Evolutionary conservation across 345 rosid species (phyloP).

Genomic region (Brassica incana): DNA sequence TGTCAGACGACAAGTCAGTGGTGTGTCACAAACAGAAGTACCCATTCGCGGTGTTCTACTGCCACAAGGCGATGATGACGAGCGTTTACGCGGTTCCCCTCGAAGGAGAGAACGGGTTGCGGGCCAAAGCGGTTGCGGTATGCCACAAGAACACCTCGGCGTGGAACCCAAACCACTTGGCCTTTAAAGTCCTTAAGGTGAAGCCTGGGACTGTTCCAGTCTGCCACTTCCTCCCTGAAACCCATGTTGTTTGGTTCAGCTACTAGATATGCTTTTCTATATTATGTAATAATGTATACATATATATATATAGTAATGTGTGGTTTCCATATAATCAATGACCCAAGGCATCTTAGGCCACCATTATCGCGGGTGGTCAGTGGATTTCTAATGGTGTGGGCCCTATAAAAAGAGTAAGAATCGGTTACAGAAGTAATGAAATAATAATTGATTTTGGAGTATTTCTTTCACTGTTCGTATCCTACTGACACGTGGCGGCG

Average conservation of each 20-base stretch:
- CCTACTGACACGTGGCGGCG: too few species aligned
- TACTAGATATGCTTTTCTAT: slow-evolving; percentile 33
- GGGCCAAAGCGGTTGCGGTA: slow-evolving; percentile 67
- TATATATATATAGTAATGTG: slow-evolving; percentile 22
- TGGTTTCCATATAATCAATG: too few species aligned
- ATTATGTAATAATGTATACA: slow-evolving; percentile 17
- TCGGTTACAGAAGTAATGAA: too few species aligned
- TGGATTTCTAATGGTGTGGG: too few species aligned
- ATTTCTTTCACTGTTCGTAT: too few species aligned
- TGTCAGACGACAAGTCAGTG: slow-evolving; percentile 47
- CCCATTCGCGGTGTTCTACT: slow-evolving; percentile 74
- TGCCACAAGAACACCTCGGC: slow-evolving; percentile 85
- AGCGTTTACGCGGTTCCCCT: slow-evolving; percentile 58
- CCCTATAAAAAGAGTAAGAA: too few species aligned
- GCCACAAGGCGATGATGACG: slow-evolving; percentile 64
- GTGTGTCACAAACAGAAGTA: slow-evolving; percentile 87
- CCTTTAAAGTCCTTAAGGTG: slow-evolving; percentile 72
- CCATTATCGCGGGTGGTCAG: too few species aligned
- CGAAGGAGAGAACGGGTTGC: slow-evolving; percentile 60
- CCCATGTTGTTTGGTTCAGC: slow-evolving; percentile 63
- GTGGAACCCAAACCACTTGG: slow-evolving; percentile 84
- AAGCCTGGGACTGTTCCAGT: slow-evolving; percentile 70
- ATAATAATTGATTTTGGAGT: too few species aligned
- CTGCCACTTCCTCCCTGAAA: slow-evolving; percentile 85
- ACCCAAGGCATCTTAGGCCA: too few species aligned